These are phyloP conservation scores for Penicillium roqueforti DNA, from an alignment of 495 filamentous ascomycete genomes.

Conservation along the genomic window DNA sequence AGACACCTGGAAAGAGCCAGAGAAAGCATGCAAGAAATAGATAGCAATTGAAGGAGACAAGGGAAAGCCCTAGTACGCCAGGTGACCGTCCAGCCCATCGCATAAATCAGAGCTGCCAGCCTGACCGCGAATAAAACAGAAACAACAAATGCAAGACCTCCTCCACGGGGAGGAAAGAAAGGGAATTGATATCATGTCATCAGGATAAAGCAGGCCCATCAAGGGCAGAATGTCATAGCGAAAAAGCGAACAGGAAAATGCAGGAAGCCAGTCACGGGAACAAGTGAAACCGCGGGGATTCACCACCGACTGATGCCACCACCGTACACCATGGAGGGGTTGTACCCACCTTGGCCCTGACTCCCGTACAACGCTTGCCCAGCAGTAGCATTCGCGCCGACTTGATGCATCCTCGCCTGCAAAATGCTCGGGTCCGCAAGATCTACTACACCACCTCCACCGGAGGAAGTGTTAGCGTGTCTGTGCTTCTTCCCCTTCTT, in stretches of 20 bases:
- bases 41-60: constrained; percentile 9
- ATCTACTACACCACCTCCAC: constrained; percentile 97
- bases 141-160: constrained; percentile 28
- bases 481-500: constrained; percentile 99
- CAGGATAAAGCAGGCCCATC: constrained; percentile 18
- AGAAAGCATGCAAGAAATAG: constrained; percentile 23
- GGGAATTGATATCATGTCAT: constrained; percentile 38
- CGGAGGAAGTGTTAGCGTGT: constrained; percentile 99
- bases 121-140: constrained; percentile 27
- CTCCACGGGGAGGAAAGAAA: constrained; percentile 23
- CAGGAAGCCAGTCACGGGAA: constrained; percentile 13
- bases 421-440: constrained; percentile 99
- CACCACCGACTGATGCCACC: constrained; percentile 71
- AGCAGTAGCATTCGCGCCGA: constrained; percentile 59
- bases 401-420: constrained; percentile 93
- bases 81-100: constrained; percentile 31
- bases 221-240: constrained; percentile 19
- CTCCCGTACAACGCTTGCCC: constrained; percentile 84
- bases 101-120: constrained; percentile 32
- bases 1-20: constrained; percentile 26
- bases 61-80: constrained; percentile 34
- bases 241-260: constrained; percentile 16
- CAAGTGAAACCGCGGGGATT: constrained; percentile 28
- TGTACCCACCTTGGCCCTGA: constrained; percentile 99
- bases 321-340: constrained; percentile 80